phyloP scores from a whole-genome alignment of 306 rosid genomes.

The Quercus gilva region DNA sequence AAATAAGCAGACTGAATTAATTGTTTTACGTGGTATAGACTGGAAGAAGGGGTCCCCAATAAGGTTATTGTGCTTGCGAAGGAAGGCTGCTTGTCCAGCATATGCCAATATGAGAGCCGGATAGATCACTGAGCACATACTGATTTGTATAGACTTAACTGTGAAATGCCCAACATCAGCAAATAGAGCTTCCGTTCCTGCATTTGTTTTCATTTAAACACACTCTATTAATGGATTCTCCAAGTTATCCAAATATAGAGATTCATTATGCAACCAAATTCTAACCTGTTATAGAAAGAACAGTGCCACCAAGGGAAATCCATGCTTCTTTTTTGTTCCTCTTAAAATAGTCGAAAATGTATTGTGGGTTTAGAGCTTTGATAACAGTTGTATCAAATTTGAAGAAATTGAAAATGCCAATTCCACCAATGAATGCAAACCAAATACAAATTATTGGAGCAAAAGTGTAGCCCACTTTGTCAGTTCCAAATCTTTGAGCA shows the following conservation, averaged over 20 bases:
- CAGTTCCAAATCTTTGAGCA: slow-evolving; percentile 81
- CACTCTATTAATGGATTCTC: not conserved
- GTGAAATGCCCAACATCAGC: slow-evolving; percentile 92
- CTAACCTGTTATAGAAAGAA: slow-evolving; percentile 56
- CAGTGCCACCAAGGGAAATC: slow-evolving; percentile 89
- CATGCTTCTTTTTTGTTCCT: slow-evolving; percentile 78
- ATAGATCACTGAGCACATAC: slow-evolving; percentile 71
- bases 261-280: not conserved
- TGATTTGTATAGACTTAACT: slow-evolving; percentile 62
- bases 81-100: slow-evolving; percentile 73
- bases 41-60: slow-evolving; percentile 53
- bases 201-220: not conserved
- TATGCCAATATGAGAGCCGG: slow-evolving; percentile 73
- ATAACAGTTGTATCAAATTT: slow-evolving; percentile 54
- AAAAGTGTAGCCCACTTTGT: slow-evolving; percentile 74
- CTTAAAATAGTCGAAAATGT: slow-evolving; percentile 52
- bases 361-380: slow-evolving; percentile 65
- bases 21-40: slow-evolving; percentile 61
- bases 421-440: slow-evolving; percentile 57
- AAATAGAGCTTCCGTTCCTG: slow-evolving; percentile 82
- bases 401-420: slow-evolving; percentile 65
- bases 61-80: slow-evolving; percentile 44
- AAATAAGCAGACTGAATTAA: no score
- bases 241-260: not conserved
- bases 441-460: slow-evolving; percentile 74